These are phyloP conservation scores for Termitomyces sp. DNA, from an alignment of 768 basidiomycete species.

Conservation along the genomic window DNA sequence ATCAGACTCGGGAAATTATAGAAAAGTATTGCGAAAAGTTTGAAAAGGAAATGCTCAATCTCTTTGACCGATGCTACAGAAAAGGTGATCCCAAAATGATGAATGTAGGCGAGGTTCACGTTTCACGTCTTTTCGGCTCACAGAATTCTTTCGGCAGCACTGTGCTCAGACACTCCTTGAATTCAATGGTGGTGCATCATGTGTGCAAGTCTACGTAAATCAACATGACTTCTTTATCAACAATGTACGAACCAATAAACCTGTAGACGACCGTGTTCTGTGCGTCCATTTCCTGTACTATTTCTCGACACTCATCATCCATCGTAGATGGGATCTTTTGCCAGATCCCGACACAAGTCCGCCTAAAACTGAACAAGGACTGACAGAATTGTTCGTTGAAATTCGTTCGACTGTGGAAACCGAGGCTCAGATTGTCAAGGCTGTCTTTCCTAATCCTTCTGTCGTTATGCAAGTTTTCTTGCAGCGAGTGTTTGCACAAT, in stretches of 20 bases:
- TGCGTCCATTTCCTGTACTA: conserved; percentile 25
- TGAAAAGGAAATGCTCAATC: conserved; percentile 95
- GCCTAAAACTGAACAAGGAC: conserved; percentile 76
- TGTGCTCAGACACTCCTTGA: conserved; percentile 95
- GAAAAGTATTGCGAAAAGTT: conserved; percentile 98
- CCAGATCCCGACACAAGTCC: conserved; percentile 76
- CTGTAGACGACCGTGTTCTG: conserved; percentile 54
- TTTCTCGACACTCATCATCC: not conserved
- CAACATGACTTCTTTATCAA: conserved; percentile 99
- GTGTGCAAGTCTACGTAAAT: conserved; percentile 98
- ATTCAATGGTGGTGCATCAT: conserved; percentile 96
- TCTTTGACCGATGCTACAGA: conserved; percentile 94
- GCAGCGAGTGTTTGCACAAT: conserved; percentile 96
- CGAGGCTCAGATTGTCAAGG: conserved; percentile 97
- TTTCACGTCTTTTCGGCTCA: not conserved
- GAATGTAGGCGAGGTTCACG: conserved; percentile 58
- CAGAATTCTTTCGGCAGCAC: conserved; percentile 53
- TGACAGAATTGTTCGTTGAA: conserved; percentile 78
- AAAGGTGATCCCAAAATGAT: conserved; percentile 99
- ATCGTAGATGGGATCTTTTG: conserved; percentile 71
- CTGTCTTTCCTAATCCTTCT: conserved; percentile 95
- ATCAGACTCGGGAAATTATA: conserved; percentile 83
- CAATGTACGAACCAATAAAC: conserved; percentile 65
- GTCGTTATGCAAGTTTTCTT: conserved; percentile 98
- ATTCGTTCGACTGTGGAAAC: conserved; percentile 90